A percentile compares a stretch with the other conserved stretches of the same genome.
Conservation (phyloP, 805 yeast species). For the Naumovozyma castellii region DNA sequence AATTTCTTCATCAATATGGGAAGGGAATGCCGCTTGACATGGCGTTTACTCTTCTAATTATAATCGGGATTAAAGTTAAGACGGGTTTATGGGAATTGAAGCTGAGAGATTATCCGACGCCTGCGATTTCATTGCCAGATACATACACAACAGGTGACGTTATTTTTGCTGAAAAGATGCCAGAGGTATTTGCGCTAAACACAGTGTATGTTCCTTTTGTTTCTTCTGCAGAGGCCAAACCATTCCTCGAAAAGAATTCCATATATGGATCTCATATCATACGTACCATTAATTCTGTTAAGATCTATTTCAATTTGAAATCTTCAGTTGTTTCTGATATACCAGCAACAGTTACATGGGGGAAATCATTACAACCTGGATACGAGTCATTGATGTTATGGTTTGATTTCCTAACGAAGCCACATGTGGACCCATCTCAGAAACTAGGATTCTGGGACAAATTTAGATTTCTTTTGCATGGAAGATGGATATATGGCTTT, state of each 20-base stretch:
- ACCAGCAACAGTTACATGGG: slow-evolving; percentile 52
- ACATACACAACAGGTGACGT: slow-evolving; percentile 38
- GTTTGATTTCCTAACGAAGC: slow-evolving; percentile 59
- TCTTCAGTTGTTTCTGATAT: slow-evolving; percentile 37
- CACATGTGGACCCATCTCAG: slow-evolving; percentile 56
- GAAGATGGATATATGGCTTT: slow-evolving; percentile 40
- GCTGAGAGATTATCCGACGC: slow-evolving; percentile 48
- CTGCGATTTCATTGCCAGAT: slow-evolving; percentile 41
- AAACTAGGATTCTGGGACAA: slow-evolving; percentile 71
- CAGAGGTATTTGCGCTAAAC: slow-evolving; percentile 36
- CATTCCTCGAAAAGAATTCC: slow-evolving; percentile 33
- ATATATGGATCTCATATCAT: slow-evolving; percentile 50
- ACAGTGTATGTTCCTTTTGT: slow-evolving; percentile 50
- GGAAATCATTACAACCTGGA: slow-evolving; percentile 54
- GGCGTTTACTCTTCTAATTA: slow-evolving; percentile 46
- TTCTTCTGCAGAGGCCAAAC: slow-evolving; percentile 34
- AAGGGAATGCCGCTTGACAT: slow-evolving; percentile 45
- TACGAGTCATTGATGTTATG: slow-evolving; percentile 51
- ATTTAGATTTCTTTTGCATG: slow-evolving; percentile 45
- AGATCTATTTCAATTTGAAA: slow-evolving; percentile 42
- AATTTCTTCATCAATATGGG: slow-evolving; percentile 34
- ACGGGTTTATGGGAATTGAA: slow-evolving; percentile 37
- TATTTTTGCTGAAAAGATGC: slow-evolving; percentile 49
- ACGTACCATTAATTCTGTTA: slow-evolving; percentile 56
- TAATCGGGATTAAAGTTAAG: slow-evolving; percentile 38